Evolutionary conservation across 768 basidiomycete species (phyloP), one percentile per base, ranked within the genome.

Genomic region (Hysterangium stoloniferum): DNA sequence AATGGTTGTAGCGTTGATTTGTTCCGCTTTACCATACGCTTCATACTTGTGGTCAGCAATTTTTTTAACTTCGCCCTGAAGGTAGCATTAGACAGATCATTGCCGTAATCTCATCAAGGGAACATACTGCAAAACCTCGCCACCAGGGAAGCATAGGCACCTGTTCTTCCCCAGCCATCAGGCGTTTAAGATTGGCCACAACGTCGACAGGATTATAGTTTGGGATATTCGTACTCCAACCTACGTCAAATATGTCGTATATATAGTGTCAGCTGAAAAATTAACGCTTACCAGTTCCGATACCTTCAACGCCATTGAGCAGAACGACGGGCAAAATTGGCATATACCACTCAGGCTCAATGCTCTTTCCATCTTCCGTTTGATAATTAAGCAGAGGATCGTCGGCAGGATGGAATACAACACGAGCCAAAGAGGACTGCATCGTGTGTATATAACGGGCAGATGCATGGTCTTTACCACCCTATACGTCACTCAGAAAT

Each of bases 391-490:
- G 75, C n/a, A 98, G 66, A 0, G 84, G 78, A 58, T 95, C 93
- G 58, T 99, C 96, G 35, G 76, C 74, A 0, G 87, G 74, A 59
- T 93, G 79, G 72, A 86, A 95, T 45, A 97, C 61, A 2, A 75
- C 66, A 50, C 91, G 77, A 33, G 92, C 80, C 55, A 95, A 77
- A 0, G 79, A 68, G 15, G 81, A 77, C 19, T 88, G 74, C 56
- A 82, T 73, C 1, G 96, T 98, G 72, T 82, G 87, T 62, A 98
- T 95, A 64, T 99, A 98, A 80, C 96, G 82, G 56, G 94, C 84
- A 32, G 92, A 87, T 47, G 95, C 96, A 58, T 92, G 89, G 63
- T 99, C 94, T 69, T 97, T 97, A 33, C 95, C 95, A 45, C 95
- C 96, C 64, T 78, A 70, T 11, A 11, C 9, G 52, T 83, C 83